Evolutionary conservation across 2,329 filamentous ascomycete species (phyloP).

Genomic region (Penicillium sp.): DNA sequence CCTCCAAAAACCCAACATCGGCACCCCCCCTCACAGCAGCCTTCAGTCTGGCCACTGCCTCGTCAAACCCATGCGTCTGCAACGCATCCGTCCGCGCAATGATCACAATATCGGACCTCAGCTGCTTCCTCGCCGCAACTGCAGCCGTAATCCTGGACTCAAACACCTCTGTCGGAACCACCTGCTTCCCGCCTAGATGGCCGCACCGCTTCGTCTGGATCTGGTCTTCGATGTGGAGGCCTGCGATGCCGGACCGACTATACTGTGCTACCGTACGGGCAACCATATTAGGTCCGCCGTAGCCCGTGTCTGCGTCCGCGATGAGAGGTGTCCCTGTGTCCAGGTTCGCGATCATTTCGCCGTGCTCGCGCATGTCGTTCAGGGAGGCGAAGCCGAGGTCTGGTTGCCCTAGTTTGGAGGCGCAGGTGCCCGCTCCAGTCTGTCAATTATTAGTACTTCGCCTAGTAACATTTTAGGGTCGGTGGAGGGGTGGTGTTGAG

Average conservation of each 20-base stretch:
- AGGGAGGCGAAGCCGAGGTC: slow-evolving; percentile 64
- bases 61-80: slow-evolving; percentile 32
- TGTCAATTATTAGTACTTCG: slow-evolving; percentile 35
- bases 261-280: slow-evolving; percentile 52
- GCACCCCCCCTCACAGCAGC: slow-evolving; percentile 33
- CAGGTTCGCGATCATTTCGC: slow-evolving; percentile 63
- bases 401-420: slow-evolving; percentile 62
- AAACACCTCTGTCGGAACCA: slow-evolving; percentile 28
- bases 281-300: slow-evolving; percentile 46
- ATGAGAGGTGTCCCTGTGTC: slow-evolving; percentile 59
- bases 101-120: slow-evolving; percentile 37
- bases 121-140: slow-evolving; percentile 33
- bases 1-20: slow-evolving; percentile 40
- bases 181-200: slow-evolving; percentile 42
- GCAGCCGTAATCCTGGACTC: slow-evolving; percentile 30
- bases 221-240: slow-evolving; percentile 59
- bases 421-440: slow-evolving; percentile 64
- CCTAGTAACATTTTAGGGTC: neutral
- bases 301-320: slow-evolving; percentile 57
- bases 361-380: slow-evolving; percentile 63
- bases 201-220: slow-evolving; percentile 48
- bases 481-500: neutral
- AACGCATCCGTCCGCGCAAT: slow-evolving; percentile 40
- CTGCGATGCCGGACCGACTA: slow-evolving; percentile 55
- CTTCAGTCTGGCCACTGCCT: slow-evolving; percentile 32